Percentiles rank a stretch among this genome's conserved stretches.
phyloP scores from a whole-genome alignment of 257 asterid species.

The Scutellaria galericulata region DNA sequence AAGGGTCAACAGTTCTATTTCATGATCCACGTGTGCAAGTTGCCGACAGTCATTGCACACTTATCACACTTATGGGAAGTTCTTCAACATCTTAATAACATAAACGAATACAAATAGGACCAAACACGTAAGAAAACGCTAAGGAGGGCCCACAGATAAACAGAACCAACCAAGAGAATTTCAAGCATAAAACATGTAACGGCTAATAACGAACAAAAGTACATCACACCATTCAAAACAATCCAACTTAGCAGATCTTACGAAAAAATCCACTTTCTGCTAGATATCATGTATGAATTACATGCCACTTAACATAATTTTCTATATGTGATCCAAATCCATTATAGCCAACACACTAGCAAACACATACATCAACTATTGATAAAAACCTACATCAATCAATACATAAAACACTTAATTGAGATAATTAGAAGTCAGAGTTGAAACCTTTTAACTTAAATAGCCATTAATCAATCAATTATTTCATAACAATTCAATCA shows the following conservation, averaged over 20 bases:
- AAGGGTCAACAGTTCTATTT: neutral
- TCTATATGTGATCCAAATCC: neutral
- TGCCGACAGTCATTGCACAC: neutral
- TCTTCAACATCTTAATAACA: neutral
- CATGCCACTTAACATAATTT: neutral
- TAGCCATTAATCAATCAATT: neutral
- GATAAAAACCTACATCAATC: conserved; percentile 9
- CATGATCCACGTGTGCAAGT: conserved; percentile 14
- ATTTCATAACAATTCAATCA: neutral
- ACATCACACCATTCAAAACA: neutral
- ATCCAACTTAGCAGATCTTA: conserved; percentile 17
- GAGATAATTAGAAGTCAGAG: neutral
- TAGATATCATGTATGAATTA: neutral
- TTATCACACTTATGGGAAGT: neutral
- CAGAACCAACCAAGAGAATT: neutral
- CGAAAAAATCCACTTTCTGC: neutral
- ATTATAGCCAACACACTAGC: neutral
- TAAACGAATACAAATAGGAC: neutral
- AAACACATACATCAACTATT: conserved; percentile 10
- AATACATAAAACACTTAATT: neutral
- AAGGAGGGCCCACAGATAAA: conserved; percentile 25
- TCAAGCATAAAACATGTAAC: neutral
- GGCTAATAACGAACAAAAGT: conserved; percentile 5
- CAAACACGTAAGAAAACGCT: neutral
- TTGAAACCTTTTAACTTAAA: neutral